Evolutionary conservation across 225 moss, liverwort and hornwort genomes (phyloP), one percentile per base, ranked within the genome.

Genomic region (Lunularia cruciata): DNA sequence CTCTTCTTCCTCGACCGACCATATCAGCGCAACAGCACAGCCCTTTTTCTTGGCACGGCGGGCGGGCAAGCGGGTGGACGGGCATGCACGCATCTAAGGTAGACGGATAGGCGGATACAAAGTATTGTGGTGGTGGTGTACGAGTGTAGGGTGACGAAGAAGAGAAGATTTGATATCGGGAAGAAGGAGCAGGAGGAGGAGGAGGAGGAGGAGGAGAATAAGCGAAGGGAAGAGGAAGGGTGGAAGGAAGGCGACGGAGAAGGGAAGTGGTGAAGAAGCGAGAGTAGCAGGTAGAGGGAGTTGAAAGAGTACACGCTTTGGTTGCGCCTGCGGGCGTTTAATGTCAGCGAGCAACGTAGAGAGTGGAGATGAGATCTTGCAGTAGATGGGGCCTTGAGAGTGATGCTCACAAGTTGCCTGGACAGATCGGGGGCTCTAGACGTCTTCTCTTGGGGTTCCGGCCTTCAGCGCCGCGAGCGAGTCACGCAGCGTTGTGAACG

Each of bases 341-440:
- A 69, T 55, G 69, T 27, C 56, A 35, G 40, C 35, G 65, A 51
- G 74, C 18, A 45, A 38, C 14, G 28, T 48, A 40, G 67, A 59
- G 65, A 31, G 77, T 39, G 47, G 81, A 77, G 75, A 78, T 75
- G 82, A 78, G 72, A 83, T 83, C 82, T 82, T 78, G 75, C 74
- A 68, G 68, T 39, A 67, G 71, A 30, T 65, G 45, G 71, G 76
- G 8, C 35, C 27, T 62, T 5, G 64, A 68, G 73, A 77, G 70
- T 42, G 76, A 65, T 57, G 72, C 48, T 59, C 55, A 63, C 59
- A 71, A 56, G 81, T 55, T 31, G 47, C 57, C 16, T 56, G 69
- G 51, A 70, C 57, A 74, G 77, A 77, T 77, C 77, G 77, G 71
- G 60, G 74, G 64, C 37, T 30, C 39, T 27, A 56, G 54, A 40